These are phyloP conservation scores for Aspergillus sp. DNA, from an alignment of 2,329 filamentous ascomycete species.

Conservation along the genomic window DNA sequence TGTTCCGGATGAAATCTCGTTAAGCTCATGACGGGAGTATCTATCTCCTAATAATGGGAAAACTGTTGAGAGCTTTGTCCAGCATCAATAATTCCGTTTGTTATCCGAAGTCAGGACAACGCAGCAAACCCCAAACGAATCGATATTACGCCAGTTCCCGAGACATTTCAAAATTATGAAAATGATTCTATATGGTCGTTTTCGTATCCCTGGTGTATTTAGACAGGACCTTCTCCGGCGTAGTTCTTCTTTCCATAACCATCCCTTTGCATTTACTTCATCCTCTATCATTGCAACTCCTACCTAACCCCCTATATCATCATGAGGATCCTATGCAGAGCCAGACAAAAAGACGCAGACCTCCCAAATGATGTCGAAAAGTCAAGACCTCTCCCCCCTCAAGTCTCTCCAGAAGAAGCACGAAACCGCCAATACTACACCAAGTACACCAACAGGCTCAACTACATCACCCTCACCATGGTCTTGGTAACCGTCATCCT, in stretches of 20 bases:
- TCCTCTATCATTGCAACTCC: neutral
- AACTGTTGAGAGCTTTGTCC: neutral
- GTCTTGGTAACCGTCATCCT: neutral
- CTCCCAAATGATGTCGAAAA: neutral
- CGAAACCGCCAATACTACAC: neutral
- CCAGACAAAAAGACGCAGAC: neutral
- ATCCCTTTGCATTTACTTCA: neutral
- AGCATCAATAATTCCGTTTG: neutral
- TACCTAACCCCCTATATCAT: neutral
- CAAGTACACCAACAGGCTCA: neutral
- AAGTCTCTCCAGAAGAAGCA: neutral
- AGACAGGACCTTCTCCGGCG: neutral
- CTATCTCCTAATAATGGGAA: neutral
- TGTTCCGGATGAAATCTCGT: neutral
- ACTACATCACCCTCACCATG: no score
- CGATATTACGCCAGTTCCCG: neutral
- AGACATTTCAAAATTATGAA: neutral
- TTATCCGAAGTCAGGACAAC: neutral
- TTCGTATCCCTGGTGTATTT: neutral
- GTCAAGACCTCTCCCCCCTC: neutral
- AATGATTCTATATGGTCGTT: no score
- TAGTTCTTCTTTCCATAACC: neutral
- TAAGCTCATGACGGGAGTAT: neutral
- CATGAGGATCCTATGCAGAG: no score
- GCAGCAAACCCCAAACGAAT: neutral